Base-by-base conservation (phyloP, 2,329 filamentous ascomycete genomes). In the Sporothrix pseudoabietina region DNA sequence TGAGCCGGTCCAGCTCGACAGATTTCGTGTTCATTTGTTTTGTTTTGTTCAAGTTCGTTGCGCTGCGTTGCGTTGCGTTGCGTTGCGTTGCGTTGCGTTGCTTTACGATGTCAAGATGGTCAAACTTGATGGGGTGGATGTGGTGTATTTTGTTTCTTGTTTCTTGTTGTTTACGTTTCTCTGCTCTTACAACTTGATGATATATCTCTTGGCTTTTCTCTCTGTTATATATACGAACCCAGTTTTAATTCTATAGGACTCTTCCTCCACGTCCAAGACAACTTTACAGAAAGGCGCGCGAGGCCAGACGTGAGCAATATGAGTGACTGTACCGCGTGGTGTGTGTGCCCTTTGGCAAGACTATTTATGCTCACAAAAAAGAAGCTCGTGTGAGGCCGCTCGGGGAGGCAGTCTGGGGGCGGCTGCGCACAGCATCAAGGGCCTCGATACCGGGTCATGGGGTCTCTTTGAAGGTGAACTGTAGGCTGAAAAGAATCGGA, bases 301-400 rank as follows among this genome's bases (percentile, higher is more conserved):
- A 68, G 65, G 65, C 65, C 65, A n/a, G 39, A n/a, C 26, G 44
- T 49, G 26, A n/a, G n/a, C 57, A 61, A 22, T 10, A 52, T 12
- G 49, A 30, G 41, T 49, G 47, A 49, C 41, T 52, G 44, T 49
- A 49, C 26, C 65, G 65, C 44, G 65, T 68, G 65, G 65, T 52
- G 30, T 26, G 30, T 26, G 26, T 44, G 22, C 41, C 44, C n/a
- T 35, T 12, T 61, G 26, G 14, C 14, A 30, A 30, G 1, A 1
- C 65, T 52, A 68, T 52, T 52, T 49, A 49, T 35, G 63, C 8
- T 10, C 4, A 4, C 12, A 19, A 4, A 19, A 14, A 12, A 7
- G 26, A 26, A 26, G 26, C 63, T 68, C 44, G 49, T 52, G 63
- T 32, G 65, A 68, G 44, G 65, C 65, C 22, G 5, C 22, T 30